These are phyloP conservation scores for Pseudogymnoascus sp. DNA, from an alignment of 2,329 filamentous ascomycete species.

Conservation along the genomic window DNA sequence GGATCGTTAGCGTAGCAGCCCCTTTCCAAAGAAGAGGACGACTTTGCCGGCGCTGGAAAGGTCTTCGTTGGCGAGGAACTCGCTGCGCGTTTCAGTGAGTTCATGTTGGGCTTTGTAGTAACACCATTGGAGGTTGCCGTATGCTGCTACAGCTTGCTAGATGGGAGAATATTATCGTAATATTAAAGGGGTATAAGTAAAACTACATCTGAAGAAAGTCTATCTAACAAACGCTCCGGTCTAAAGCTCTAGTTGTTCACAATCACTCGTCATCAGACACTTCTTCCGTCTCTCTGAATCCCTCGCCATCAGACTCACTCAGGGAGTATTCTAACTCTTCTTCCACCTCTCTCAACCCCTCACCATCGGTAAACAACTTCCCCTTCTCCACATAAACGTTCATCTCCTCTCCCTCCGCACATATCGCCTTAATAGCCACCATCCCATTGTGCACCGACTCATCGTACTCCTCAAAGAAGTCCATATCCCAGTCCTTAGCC, in stretches of 20 bases:
- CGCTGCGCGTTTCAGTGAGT: neutral
- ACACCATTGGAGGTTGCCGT: neutral
- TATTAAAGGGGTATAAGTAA: neutral
- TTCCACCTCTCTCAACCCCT: constrained; percentile 23
- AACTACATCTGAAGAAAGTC: neutral
- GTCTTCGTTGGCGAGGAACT: neutral
- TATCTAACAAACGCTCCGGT: neutral
- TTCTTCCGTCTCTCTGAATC: constrained; percentile 22
- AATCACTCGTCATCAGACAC: constrained; percentile 23
- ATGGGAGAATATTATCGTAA: neutral
- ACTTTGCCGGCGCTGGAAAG: neutral
- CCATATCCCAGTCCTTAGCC: neutral
- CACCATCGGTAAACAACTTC: neutral
- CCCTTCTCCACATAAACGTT: constrained; percentile 7
- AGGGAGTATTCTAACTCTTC: constrained; percentile 35
- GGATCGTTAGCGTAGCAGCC: no score
- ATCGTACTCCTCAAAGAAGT: neutral
- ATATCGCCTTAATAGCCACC: neutral
- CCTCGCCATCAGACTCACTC: constrained; percentile 11
- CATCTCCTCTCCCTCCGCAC: neutral
- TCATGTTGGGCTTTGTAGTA: neutral
- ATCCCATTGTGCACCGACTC: neutral
- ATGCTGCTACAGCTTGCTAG: neutral
- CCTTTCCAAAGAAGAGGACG: neutral
- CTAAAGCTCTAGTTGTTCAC: neutral